Conservation (phyloP, 257 asterid species). For the Asclepias syriaca region DNA sequence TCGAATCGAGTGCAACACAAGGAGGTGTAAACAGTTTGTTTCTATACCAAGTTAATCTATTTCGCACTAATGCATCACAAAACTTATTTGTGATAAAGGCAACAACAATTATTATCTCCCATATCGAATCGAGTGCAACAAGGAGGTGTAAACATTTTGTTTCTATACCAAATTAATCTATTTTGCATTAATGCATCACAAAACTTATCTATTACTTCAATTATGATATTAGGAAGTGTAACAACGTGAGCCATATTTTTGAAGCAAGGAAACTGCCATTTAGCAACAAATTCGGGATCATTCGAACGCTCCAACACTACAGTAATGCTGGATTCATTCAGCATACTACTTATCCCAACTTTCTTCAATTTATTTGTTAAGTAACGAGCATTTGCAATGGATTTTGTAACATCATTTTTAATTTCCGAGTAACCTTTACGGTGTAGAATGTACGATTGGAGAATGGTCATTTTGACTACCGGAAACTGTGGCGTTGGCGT, state of each 20-base stretch:
- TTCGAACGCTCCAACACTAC: conserved; percentile 25
- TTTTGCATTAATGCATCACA: conserved; percentile 24
- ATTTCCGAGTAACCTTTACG: conserved; percentile 16
- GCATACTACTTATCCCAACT: conserved; percentile 22
- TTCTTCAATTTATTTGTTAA: conserved; percentile 17
- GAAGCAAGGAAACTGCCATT: conserved; percentile 29
- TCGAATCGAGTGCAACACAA: conserved; percentile 72
- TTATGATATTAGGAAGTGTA: conserved; percentile 20
- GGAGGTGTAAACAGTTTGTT: conserved; percentile 44
- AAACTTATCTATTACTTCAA: conserved; percentile 15
- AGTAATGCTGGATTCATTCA: conserved; percentile 21
- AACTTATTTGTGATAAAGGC: background rate
- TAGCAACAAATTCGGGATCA: conserved; percentile 17
- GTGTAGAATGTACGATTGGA: conserved; percentile 23
- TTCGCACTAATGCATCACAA: conserved; percentile 22
- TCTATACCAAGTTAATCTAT: conserved; percentile 51
- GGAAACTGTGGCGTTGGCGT: conserved; percentile 20
- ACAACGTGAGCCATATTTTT: conserved; percentile 26
- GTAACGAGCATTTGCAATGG: conserved; percentile 16
- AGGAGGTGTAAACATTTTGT: conserved; percentile 41
- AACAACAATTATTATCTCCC: conserved; percentile 41
- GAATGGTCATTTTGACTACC: conserved; percentile 27
- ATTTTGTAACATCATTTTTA: conserved; percentile 11
- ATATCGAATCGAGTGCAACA: conserved; percentile 73
- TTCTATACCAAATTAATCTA: conserved; percentile 53